phyloP scores from a whole-genome alignment of 106 monocot genomes.

The Dendrobium huoshanense region DNA sequence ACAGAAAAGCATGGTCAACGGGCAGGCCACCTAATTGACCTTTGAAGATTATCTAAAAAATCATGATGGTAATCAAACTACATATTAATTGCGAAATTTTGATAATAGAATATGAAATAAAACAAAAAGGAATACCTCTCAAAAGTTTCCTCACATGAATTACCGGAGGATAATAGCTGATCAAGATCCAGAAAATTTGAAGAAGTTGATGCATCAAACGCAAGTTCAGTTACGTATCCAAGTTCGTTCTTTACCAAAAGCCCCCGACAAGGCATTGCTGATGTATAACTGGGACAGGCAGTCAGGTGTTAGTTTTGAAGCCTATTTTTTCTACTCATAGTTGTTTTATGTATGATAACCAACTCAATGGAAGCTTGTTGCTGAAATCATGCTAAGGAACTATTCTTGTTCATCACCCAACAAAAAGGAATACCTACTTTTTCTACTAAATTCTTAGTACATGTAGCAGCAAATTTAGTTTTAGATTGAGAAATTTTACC shows the following conservation, averaged over 20 bases:
- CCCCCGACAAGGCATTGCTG: constrained; percentile 24
- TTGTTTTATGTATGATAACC: no score
- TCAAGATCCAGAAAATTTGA: constrained; percentile 89
- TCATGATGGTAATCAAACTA: neutral
- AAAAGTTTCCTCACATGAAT: constrained; percentile 39
- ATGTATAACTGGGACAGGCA: constrained; percentile 32
- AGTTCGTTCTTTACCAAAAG: constrained; percentile 39
- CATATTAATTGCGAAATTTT: neutral
- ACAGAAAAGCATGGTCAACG: neutral
- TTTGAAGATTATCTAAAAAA: neutral
- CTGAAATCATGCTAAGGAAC: neutral
- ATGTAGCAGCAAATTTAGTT: no score
- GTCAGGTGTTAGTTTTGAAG: neutral
- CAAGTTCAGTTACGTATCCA: constrained; percentile 33
- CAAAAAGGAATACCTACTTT: neutral
- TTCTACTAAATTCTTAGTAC: no score
- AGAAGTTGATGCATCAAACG: constrained; percentile 25
- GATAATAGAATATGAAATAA: neutral
- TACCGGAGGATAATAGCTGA: constrained; percentile 53
- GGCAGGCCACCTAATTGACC: neutral
- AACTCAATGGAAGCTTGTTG: neutral
- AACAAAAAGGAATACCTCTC: constrained; percentile 35
- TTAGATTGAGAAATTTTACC: no score
- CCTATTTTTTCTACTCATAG: neutral
- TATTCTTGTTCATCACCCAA: neutral